Conservation (phyloP, 1,284 basidiomycete genomes). For the Apiotrichum laibachii region DNA sequence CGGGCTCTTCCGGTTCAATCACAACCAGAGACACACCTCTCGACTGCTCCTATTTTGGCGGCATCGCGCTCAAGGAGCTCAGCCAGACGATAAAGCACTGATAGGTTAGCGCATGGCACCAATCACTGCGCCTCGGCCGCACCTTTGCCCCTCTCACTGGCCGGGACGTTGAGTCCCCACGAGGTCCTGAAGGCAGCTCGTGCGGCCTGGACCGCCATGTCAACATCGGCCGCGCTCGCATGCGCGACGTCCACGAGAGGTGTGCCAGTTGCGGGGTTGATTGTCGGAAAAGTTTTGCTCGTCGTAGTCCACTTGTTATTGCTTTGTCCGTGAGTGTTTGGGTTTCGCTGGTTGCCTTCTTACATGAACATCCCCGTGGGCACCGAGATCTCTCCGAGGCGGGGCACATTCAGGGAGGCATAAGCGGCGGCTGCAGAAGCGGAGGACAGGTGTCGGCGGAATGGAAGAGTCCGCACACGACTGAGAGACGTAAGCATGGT, state of each 20-base stretch:
- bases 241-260: constrained; percentile 35
- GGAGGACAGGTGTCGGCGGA: not conserved
- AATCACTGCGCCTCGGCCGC: constrained; percentile 7
- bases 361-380: constrained; percentile 81
- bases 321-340: constrained; percentile 14
- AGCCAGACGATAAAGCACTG: constrained; percentile 74
- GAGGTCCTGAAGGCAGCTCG: constrained; percentile 75
- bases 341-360: constrained; percentile 3
- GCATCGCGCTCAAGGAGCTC: constrained; percentile 84
- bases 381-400: constrained; percentile 56
- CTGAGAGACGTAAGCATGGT: not conserved
- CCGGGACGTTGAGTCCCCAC: constrained; percentile 85
- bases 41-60: constrained; percentile 66
- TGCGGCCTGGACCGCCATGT: constrained; percentile 77
- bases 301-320: constrained; percentile 38
- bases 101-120: not conserved
- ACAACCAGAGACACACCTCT: constrained; percentile 51
- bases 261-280: constrained; percentile 59
- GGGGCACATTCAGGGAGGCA: constrained; percentile 25
- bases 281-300: constrained; percentile 30
- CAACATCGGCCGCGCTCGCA: constrained; percentile 62
- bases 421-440: constrained; percentile 1
- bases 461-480: not conserved
- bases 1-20: not conserved
- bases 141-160: constrained; percentile 68